These are phyloP conservation scores for Casaregolazyma suthepensis DNA, from an alignment of 1,139 yeast species.

Conservation along the genomic window DNA sequence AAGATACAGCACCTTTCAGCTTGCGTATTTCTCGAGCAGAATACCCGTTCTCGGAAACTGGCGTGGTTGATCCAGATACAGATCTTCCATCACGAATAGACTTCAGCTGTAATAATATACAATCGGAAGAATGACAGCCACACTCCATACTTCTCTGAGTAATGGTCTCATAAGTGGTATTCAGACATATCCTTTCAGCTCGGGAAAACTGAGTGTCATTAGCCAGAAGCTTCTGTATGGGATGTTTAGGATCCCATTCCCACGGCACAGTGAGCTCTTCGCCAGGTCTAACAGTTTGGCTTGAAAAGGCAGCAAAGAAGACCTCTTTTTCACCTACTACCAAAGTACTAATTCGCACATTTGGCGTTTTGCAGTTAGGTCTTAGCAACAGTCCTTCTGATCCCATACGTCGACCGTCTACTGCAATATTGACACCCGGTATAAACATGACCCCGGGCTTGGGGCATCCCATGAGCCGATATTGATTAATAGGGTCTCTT, in stretches of 20 bases:
- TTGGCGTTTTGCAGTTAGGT: slow-evolving; percentile 60
- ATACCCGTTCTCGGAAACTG: slow-evolving; percentile 13
- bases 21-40: slow-evolving; percentile 28
- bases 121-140: slow-evolving; percentile 45
- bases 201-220: slow-evolving; percentile 18
- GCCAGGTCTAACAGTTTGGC: slow-evolving; percentile 50
- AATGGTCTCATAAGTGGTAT: slow-evolving; percentile 19
- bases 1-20: slow-evolving; percentile 25
- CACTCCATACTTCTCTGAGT: slow-evolving; percentile 58
- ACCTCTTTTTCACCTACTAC: slow-evolving; percentile 36
- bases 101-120: slow-evolving; percentile 24
- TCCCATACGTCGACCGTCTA: slow-evolving; percentile 79
- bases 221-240: slow-evolving; percentile 47
- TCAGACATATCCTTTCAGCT: slow-evolving; percentile 24
- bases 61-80: neutral
- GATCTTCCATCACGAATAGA: slow-evolving; percentile 3
- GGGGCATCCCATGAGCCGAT: slow-evolving; percentile 73
- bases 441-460: slow-evolving; percentile 67
- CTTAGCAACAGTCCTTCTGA: slow-evolving; percentile 70
- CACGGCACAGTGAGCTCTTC: slow-evolving; percentile 72
- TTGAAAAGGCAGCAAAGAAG: slow-evolving; percentile 54
- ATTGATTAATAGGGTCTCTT: slow-evolving; percentile 65
- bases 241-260: slow-evolving; percentile 85
- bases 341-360: slow-evolving; percentile 57
- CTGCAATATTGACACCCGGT: slow-evolving; percentile 48